Conservation (phyloP, 495 filamentous ascomycete species). For the Tuber indicum region DNA sequence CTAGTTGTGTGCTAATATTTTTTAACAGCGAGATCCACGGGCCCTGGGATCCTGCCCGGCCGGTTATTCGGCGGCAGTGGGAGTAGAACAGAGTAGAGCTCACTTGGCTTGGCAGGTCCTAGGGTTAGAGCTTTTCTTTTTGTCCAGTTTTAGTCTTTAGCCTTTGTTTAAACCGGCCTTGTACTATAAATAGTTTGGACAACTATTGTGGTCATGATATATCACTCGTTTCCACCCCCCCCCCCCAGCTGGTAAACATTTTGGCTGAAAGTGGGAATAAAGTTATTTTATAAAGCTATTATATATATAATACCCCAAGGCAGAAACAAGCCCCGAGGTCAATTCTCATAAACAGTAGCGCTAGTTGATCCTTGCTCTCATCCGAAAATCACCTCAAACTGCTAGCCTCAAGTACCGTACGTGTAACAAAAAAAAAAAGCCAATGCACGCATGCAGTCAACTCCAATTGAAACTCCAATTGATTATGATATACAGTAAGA, state of each 20-base stretch:
- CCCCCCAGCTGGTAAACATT: neutral
- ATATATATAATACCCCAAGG: neutral
- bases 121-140: neutral
- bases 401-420: neutral
- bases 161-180: neutral
- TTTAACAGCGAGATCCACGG: slow-evolving; percentile 69
- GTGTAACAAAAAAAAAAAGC: neutral
- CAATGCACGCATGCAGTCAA: neutral
- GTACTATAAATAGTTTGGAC: neutral
- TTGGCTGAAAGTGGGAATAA: neutral
- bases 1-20: neutral
- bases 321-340: neutral
- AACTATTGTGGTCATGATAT: neutral
- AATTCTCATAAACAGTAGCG: neutral
- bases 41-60: slow-evolving; percentile 93
- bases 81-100: slow-evolving; percentile 15
- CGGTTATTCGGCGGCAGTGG: slow-evolving; percentile 55
- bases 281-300: neutral
- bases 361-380: neutral
- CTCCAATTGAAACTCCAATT: neutral
- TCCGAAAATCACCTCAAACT: neutral
- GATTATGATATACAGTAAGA: neutral
- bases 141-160: neutral
- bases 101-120: neutral
- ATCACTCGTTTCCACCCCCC: neutral